Evolutionary conservation across 768 basidiomycete genomes (phyloP).

Genomic region (Suillus luteus): DNA sequence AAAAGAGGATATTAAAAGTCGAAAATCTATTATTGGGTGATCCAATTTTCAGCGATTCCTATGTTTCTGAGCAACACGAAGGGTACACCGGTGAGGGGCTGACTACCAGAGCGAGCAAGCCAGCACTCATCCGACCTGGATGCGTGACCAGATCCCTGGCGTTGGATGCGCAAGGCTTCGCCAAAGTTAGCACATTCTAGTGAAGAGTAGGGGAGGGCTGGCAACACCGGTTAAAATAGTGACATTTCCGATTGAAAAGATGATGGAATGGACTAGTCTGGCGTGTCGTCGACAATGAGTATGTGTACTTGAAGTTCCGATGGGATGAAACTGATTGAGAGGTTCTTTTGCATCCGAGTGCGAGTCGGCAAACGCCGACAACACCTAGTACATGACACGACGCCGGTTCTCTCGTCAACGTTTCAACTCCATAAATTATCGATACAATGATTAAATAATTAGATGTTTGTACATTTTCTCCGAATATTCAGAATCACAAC

Average conservation of each 20-base stretch:
- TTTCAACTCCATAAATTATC: not conserved
- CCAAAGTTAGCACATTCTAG: not conserved
- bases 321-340: too few species aligned
- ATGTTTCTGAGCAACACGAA: not conserved
- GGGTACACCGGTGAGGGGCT: too few species aligned
- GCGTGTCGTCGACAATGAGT: not conserved
- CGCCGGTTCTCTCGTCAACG: not conserved
- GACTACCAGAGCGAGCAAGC: not conserved
- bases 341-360: not conserved
- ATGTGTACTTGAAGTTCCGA: not conserved
- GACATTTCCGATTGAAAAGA: not conserved
- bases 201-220: not conserved
- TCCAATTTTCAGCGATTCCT: not conserved
- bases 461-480: not conserved
- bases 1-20: not conserved
- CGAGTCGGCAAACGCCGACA: not conserved
- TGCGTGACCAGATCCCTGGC: not conserved
- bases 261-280: not conserved
- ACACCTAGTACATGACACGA: not conserved
- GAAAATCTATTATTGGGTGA: not conserved
- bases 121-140: not conserved
- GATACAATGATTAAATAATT: not conserved
- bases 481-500: not conserved
- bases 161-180: not conserved
- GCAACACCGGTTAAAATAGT: not conserved